A percentile compares a stretch with the other conserved stretches of the same genome.
Evolutionary conservation across 345 rosid genomes (phyloP).

Genomic region (Euphorbia lathyris): DNA sequence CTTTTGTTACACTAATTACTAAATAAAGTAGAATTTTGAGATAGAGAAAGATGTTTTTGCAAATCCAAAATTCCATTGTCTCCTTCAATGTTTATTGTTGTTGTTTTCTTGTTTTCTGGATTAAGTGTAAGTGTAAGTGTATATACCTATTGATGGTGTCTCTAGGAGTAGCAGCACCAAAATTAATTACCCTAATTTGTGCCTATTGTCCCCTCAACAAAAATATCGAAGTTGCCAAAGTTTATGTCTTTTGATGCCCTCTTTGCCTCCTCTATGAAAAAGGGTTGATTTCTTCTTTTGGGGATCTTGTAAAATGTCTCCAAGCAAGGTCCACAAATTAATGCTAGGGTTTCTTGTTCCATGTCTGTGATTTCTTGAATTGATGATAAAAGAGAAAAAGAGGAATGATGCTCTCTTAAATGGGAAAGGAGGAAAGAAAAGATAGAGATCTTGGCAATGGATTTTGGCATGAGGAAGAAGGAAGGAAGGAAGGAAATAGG

Average conservation of each 20-base stretch:
- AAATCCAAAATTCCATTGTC: conserved; percentile 41
- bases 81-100: conserved; percentile 17
- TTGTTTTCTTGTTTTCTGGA: conserved; percentile 42
- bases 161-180: background rate
- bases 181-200: conserved; percentile 46
- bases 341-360: no score
- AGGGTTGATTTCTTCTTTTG: conserved; percentile 22
- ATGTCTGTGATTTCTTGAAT: no score
- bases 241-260: conserved; percentile 30
- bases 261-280: conserved; percentile 49
- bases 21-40: background rate
- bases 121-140: conserved; percentile 6
- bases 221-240: conserved; percentile 52
- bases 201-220: conserved; percentile 71
- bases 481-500: background rate
- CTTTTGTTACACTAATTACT: background rate
- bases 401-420: no score
- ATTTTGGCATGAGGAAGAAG: background rate
- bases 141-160: conserved; percentile 22
- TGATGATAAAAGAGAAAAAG: no score
- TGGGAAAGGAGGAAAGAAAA: background rate
- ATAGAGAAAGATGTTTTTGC: background rate
- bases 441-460: background rate
- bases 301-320: conserved; percentile 44
- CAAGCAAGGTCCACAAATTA: conserved; percentile 37